Conservation (phyloP, 768 basidiomycete genomes). For the Boletus rubroflammeus region DNA sequence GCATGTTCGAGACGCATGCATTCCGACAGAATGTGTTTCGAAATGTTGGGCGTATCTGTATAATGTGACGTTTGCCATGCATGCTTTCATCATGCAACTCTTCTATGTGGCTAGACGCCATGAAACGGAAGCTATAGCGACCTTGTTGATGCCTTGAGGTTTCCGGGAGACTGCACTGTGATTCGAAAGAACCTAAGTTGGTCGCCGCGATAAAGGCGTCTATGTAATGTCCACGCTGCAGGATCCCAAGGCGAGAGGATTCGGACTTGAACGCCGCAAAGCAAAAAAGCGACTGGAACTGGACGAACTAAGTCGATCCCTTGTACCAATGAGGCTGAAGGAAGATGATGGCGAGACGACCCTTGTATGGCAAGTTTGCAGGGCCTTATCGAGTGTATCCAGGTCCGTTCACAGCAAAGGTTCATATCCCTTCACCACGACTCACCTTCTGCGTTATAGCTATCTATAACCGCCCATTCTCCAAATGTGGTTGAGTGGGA, state of each 20-base stretch:
- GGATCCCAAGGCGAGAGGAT: background rate
- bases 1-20: background rate
- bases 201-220: background rate
- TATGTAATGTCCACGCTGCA: background rate
- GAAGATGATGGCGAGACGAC: background rate
- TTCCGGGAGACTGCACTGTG: background rate
- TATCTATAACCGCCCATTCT: background rate
- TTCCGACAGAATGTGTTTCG: background rate
- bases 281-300: background rate
- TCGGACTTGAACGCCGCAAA: background rate
- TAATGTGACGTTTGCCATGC: conserved; percentile 1
- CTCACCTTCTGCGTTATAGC: background rate
- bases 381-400: background rate
- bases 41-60: conserved; percentile 3
- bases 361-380: no score
- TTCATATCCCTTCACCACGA: background rate
- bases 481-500: background rate
- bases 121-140: background rate
- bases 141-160: conserved; percentile 2
- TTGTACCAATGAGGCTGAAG: background rate
- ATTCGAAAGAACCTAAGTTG: background rate
- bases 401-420: background rate
- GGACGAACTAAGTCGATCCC: background rate
- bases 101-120: background rate
- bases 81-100: background rate